Base-by-base conservation (phyloP, 805 yeast species). In the Wickerhamomyces silvicola region DNA sequence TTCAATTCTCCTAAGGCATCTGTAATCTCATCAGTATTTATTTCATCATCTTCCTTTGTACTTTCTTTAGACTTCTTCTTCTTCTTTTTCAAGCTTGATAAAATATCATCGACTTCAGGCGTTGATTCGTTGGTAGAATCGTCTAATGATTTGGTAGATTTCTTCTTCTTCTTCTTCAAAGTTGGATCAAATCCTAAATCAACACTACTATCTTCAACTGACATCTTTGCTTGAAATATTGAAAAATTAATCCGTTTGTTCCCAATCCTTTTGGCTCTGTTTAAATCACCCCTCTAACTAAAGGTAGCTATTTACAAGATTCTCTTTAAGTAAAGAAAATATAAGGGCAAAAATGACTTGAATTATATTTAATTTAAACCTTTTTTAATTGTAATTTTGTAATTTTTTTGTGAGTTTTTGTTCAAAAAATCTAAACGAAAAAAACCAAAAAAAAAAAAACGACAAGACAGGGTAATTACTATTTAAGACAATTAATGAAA, bases 21-120 rank as follows among this genome's bases (percentile, higher is more conserved):
- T 21, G 78, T 65, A 23, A 74, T 62, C 24, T 60, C 73, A 39
- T 64, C 68, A 14, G 56, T 53, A 12, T 36, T 34, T 18, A 43
- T 45, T 31, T 59, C 65, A 26, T 62, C 71, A 18, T 50, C 57
- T 10, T 50, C 53, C 5, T 57, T 69, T 8, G 56, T 59, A 7
- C 56, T 54, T 39, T 53, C 56, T 14, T 62, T 59, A 42, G 76
- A 64, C 61, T 83, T 72, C 81, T 83, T 84, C 74, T 86, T 77
- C 72, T 85, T 84, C 65, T 83, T 83, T 61, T 82, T 84, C 54
- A 86, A 64, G 8, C 92, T 90, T 20, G 86, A 72, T 62, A 84
- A 60, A 41, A 79, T 87, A 42, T 78, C 85, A 33, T 72, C 78
- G 36, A 62, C 68, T 36, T 62, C 70, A 58, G 44, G 62, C 36